Evolutionary conservation across 164 flowering plant genomes (phyloP).

Genomic region (Stephania cephalantha): DNA sequence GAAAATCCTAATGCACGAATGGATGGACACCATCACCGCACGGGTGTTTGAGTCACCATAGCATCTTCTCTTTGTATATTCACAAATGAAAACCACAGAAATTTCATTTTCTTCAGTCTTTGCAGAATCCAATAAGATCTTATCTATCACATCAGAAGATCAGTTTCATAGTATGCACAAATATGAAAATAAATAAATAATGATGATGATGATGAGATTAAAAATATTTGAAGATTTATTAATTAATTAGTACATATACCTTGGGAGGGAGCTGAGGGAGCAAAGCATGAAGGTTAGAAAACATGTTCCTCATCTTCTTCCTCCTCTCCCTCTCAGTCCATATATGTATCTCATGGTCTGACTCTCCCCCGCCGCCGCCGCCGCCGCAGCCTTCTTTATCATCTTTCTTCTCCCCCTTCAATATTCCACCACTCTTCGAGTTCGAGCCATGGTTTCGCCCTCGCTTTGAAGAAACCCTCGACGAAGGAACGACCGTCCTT

Average conservation of each 20-base stretch:
- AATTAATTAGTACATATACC: too few species aligned
- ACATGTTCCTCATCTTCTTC: constrained; percentile 93
- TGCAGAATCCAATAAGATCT: neutral
- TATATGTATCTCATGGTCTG: constrained; percentile 68
- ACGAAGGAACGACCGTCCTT: neutral
- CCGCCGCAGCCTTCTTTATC: neutral
- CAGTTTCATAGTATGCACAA: too few species aligned
- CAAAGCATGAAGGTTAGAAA: constrained; percentile 71
- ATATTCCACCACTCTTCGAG: constrained; percentile 6
- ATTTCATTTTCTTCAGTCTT: neutral
- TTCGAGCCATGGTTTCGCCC: constrained; percentile 17
- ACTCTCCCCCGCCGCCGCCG: constrained; percentile 30
- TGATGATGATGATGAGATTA: too few species aligned
- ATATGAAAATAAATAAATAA: too few species aligned
- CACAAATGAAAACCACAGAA: neutral
- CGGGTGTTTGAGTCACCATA: too few species aligned
- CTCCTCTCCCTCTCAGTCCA: constrained; percentile 91
- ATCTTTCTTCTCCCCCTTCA: neutral
- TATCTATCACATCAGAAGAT: constrained; percentile 1
- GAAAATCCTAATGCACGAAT: too few species aligned
- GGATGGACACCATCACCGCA: too few species aligned
- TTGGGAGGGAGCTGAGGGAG: constrained; percentile 83
- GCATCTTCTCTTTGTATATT: too few species aligned
- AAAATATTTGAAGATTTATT: neutral
- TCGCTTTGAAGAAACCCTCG: neutral